Conservation (phyloP, 192 early-diverging fungal species). For the Linnemannia zychae region DNA sequence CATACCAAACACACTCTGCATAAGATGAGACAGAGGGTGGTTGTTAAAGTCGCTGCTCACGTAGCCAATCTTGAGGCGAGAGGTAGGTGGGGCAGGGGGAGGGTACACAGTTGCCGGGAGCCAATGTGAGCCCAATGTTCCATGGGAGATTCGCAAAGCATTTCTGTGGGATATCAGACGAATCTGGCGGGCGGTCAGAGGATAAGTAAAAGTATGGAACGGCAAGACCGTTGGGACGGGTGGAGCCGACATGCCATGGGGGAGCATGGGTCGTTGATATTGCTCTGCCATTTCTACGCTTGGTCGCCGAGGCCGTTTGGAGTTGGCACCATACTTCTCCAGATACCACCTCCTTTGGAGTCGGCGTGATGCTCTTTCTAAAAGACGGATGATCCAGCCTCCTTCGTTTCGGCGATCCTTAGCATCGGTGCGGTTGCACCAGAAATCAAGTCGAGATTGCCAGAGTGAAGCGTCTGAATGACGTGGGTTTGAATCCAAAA, state of each 20-base stretch:
- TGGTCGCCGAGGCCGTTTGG: slow-evolving; percentile 15
- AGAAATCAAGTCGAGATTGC: slow-evolving; percentile 33
- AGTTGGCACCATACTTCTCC: slow-evolving; percentile 56
- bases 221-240: slow-evolving; percentile 89
- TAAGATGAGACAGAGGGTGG: slow-evolving; percentile 92
- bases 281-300: slow-evolving; percentile 14
- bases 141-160: slow-evolving; percentile 83
- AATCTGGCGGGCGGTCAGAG: slow-evolving; percentile 85
- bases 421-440: slow-evolving; percentile 22
- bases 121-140: slow-evolving; percentile 67
- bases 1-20: slow-evolving; percentile 96
- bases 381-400: slow-evolving; percentile 77
- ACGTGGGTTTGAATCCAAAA: slow-evolving; percentile 25
- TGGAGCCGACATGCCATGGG: slow-evolving; percentile 63
- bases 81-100: slow-evolving; percentile 77
- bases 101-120: slow-evolving; percentile 74
- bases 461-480: slow-evolving; percentile 32
- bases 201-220: slow-evolving; percentile 96
- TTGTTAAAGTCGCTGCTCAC: slow-evolving; percentile 95
- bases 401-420: slow-evolving; percentile 72
- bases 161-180: slow-evolving; percentile 90
- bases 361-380: slow-evolving; percentile 69
- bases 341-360: slow-evolving; percentile 79
- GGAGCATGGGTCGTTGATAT: slow-evolving; percentile 53
- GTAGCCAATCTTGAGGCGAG: slow-evolving; percentile 86